Evolutionary conservation across 352 stramenopile species (phyloP).

Genomic region (Pythium rhizo-oryzae): DNA sequence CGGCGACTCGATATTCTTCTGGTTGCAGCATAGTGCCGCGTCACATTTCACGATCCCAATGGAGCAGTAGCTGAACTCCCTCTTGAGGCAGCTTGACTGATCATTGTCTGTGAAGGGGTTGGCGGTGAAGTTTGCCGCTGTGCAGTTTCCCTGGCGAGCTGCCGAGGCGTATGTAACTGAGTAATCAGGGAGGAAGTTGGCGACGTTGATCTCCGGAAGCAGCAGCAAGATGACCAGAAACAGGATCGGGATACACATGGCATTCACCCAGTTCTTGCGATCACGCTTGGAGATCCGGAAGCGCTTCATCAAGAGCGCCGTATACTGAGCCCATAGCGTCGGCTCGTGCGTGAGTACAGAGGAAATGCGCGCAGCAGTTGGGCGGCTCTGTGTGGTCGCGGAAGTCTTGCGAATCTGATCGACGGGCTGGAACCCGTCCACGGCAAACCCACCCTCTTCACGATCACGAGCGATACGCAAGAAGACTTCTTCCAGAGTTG

Average conservation of each 20-base stretch:
- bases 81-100: constrained; percentile 6
- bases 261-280: constrained; percentile 62
- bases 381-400: constrained; percentile 36
- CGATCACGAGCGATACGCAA: constrained; percentile 70
- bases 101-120: constrained; percentile 12
- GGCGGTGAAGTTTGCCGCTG: constrained; percentile 25
- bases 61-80: constrained; percentile 47
- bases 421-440: constrained; percentile 96
- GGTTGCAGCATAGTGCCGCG: constrained; percentile 43
- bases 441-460: constrained; percentile 78
- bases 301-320: constrained; percentile 55
- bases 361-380: constrained; percentile 36
- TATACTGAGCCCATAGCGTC: constrained; percentile 49
- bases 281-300: constrained; percentile 65
- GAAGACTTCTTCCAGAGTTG: constrained; percentile 99
- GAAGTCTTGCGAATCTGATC: constrained; percentile 45
- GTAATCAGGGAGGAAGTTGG: constrained; percentile 47
- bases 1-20: constrained; percentile 40
- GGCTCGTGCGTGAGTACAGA: constrained; percentile 46
- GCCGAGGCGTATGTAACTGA: constrained; percentile 10
- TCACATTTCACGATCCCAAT: constrained; percentile 54
- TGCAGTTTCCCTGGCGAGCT: constrained; percentile 26
- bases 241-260: constrained; percentile 56
- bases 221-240: constrained; percentile 26
- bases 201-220: constrained; percentile 60